Percentiles rank a stretch among this genome's conserved stretches.
These are phyloP conservation scores for Xylariaceae sp. DNA, from an alignment of 2,329 filamentous ascomycete genomes.

Conservation along the genomic window DNA sequence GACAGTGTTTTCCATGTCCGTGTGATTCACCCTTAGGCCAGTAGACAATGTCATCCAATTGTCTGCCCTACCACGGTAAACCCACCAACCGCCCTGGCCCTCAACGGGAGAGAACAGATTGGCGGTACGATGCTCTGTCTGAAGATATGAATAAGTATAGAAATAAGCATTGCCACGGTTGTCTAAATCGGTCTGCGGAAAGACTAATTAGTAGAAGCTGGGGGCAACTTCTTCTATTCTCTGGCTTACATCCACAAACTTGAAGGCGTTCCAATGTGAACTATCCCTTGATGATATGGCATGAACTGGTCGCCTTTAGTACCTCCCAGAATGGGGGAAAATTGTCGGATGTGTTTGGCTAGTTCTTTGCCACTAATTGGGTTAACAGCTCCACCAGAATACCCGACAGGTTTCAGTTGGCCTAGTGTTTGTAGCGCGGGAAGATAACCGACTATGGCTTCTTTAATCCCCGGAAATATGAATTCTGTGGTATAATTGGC, in stretches of 20 bases:
- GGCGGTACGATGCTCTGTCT: conserved; percentile 6
- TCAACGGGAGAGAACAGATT: conserved; percentile 17
- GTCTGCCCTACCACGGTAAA: conserved; percentile 49
- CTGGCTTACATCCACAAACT: conserved; percentile 31
- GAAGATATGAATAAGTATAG: conserved; percentile 22
- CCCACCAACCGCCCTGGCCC: conserved; percentile 15
- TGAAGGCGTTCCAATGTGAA: conserved; percentile 31
- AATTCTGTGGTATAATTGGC: conserved; percentile 16
- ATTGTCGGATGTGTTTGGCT: conserved; percentile 21
- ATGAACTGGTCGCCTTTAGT: conserved; percentile 26
- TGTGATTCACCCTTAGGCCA: conserved; percentile 46
- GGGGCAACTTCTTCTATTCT: conserved; percentile 38
- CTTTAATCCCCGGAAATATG: conserved; percentile 26
- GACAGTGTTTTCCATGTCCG: conserved; percentile 47
- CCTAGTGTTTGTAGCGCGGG: conserved; percentile 22
- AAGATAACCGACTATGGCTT: conserved; percentile 25
- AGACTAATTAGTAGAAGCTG: conserved; percentile 39
- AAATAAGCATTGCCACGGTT: conserved; percentile 28
- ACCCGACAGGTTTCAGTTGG: conserved; percentile 19
- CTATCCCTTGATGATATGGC: conserved; percentile 17
- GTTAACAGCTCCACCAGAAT: conserved; percentile 28
- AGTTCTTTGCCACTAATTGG: conserved; percentile 26
- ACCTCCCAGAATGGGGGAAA: conserved; percentile 26
- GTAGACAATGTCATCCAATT: conserved; percentile 50
- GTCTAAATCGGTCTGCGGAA: conserved; percentile 30